These are phyloP conservation scores for Paecilomyces niveus DNA, from an alignment of 2,329 filamentous ascomycete species.

Conservation along the genomic window DNA sequence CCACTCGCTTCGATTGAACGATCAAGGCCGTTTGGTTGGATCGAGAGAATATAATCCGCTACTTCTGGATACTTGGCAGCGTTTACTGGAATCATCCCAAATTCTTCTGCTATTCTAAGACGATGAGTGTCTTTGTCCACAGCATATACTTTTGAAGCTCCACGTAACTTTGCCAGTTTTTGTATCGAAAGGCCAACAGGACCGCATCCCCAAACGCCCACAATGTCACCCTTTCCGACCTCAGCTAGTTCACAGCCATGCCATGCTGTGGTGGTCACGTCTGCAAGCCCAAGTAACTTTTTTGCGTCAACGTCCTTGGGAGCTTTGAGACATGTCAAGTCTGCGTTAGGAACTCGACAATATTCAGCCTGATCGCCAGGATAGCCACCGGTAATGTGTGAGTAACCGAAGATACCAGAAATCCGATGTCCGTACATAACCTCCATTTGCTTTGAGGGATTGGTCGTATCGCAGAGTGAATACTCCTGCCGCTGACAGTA, in stretches of 20 bases:
- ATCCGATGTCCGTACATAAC: slow-evolving; percentile 19
- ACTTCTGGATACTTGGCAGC: slow-evolving; percentile 15
- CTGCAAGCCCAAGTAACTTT: slow-evolving; percentile 22
- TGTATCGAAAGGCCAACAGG: slow-evolving; percentile 23
- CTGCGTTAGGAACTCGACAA: slow-evolving; percentile 27
- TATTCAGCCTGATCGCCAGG: slow-evolving; percentile 30
- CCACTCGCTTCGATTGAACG: slow-evolving; percentile 23
- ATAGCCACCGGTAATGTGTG: slow-evolving; percentile 25
- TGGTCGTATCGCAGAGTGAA: slow-evolving; percentile 24
- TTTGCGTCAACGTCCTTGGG: slow-evolving; percentile 18
- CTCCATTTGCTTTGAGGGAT: slow-evolving; percentile 21
- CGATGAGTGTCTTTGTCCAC: slow-evolving; percentile 25
- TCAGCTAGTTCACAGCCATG: slow-evolving; percentile 25
- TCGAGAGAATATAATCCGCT: slow-evolving; percentile 21
- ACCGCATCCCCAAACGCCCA: slow-evolving; percentile 27
- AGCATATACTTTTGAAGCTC: slow-evolving; percentile 24
- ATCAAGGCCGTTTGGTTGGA: slow-evolving; percentile 23
- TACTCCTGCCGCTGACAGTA: slow-evolving; percentile 23
- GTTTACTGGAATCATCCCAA: slow-evolving; percentile 23
- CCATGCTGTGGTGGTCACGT: slow-evolving; percentile 27
- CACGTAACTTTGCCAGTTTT: slow-evolving; percentile 19
- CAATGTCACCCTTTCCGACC: slow-evolving; percentile 20
- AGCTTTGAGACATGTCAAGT: slow-evolving; percentile 21
- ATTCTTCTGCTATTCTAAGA: slow-evolving; percentile 18
- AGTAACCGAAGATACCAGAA: slow-evolving; percentile 26